These are phyloP conservation scores for Sapria himalayana DNA, from an alignment of 345 rosid species.

Conservation along the genomic window DNA sequence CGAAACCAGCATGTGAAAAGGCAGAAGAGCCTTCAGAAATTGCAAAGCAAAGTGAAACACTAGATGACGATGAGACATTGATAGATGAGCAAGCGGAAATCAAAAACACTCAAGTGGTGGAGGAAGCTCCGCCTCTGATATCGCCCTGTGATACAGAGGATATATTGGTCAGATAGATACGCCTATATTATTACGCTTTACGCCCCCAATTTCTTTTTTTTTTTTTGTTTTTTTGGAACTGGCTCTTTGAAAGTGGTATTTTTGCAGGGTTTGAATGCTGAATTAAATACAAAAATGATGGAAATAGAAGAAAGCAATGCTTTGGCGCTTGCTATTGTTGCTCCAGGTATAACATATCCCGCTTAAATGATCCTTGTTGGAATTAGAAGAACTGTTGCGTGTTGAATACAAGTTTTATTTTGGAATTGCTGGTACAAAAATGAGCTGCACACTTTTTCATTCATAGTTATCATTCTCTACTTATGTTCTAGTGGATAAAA, in stretches of 20 bases:
- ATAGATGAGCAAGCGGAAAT: conserved; percentile 22
- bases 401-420: too few relatives aligned
- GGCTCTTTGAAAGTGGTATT: background rate
- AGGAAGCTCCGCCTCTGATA: conserved; percentile 32
- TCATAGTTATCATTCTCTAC: too few relatives aligned
- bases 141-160: conserved; percentile 30
- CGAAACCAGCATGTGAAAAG: conserved; percentile 13
- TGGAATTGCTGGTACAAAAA: too few relatives aligned
- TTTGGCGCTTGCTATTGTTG: conserved; percentile 72
- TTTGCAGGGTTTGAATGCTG: conserved; percentile 48
- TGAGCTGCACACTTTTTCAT: too few relatives aligned
- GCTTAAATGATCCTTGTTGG: background rate
- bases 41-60: conserved; percentile 20
- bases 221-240: background rate
- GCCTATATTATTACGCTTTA: background rate
- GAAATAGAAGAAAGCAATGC: conserved; percentile 76
- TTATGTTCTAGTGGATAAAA: too few relatives aligned
- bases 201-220: background rate
- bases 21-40: conserved; percentile 27
- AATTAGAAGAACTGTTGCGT: too few relatives aligned
- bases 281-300: conserved; percentile 48
- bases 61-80: conserved; percentile 15
- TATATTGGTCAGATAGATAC: conserved; percentile 25
- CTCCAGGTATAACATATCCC: conserved; percentile 25
- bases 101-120: conserved; percentile 19